Evolutionary conservation across 345 rosid species (phyloP).

Genomic region (Eucalyptus sp.): DNA sequence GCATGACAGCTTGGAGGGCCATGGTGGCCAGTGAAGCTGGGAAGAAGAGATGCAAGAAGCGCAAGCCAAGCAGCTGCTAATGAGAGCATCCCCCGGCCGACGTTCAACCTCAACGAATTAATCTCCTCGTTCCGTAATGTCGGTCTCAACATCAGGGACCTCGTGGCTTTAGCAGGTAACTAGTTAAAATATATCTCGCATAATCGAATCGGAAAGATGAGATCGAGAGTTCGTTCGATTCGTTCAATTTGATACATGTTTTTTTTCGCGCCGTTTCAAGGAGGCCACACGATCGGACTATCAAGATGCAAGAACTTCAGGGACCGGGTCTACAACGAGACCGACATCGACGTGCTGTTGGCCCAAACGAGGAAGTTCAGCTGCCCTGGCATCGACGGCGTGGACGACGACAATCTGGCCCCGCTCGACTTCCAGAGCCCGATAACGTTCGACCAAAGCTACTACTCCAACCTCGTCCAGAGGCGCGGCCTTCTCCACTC

Average conservation of each 20-base stretch:
- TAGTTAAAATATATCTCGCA: neutral
- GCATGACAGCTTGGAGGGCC: conserved; percentile 68
- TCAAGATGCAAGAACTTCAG: conserved; percentile 33
- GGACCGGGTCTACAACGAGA: conserved; percentile 27
- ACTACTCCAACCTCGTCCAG: conserved; percentile 13
- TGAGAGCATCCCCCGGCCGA: conserved; percentile 57
- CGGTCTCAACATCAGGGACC: conserved; percentile 62
- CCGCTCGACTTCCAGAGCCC: conserved; percentile 23
- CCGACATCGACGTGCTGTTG: conserved; percentile 13
- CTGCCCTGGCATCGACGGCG: conserved; percentile 14
- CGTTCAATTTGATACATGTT: neutral
- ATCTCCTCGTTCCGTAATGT: conserved; percentile 36
- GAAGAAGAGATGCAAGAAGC: conserved; percentile 73
- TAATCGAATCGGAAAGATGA: neutral
- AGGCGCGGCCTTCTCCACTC: conserved; percentile 30
- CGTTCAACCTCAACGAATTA: conserved; percentile 40
- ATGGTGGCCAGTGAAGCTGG: conserved; percentile 69
- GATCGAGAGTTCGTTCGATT: neutral
- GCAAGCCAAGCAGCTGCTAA: conserved; percentile 79
- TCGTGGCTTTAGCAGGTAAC: conserved; percentile 71
- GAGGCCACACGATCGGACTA: conserved; percentile 34
- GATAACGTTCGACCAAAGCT: conserved; percentile 16
- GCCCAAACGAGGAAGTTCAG: conserved; percentile 8
- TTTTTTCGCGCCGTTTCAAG: neutral
- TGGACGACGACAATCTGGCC: conserved; percentile 17